These are phyloP conservation scores for Tanacetum coccineum DNA, from an alignment of 129 eudicot genomes.

Conservation along the genomic window DNA sequence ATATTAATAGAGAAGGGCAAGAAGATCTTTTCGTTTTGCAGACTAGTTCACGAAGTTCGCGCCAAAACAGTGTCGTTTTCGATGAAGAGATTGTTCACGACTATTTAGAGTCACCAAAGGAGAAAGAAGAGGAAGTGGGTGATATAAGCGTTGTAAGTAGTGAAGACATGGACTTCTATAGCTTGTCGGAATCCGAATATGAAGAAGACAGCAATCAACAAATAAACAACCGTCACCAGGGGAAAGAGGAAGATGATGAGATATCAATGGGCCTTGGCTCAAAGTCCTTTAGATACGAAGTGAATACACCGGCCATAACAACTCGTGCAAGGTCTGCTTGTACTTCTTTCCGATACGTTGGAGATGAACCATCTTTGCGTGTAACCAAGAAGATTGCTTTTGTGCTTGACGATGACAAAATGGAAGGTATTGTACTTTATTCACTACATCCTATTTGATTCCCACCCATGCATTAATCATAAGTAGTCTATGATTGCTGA, in stretches of 20 bases:
- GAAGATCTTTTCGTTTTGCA: conserved; percentile 22
- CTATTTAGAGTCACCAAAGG: neutral
- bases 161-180: conserved; percentile 38
- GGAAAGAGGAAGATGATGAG: conserved; percentile 27
- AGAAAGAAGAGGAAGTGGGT: neutral
- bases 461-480: neutral
- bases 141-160: conserved; percentile 17
- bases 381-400: conserved; percentile 33
- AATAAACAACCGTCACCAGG: neutral
- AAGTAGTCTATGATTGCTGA: neutral
- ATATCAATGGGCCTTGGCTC: conserved; percentile 5
- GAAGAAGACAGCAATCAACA: conserved; percentile 17
- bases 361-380: conserved; percentile 43
- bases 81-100: conserved; percentile 20
- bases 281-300: conserved; percentile 18
- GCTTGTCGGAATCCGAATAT: conserved; percentile 39
- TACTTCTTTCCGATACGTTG: conserved; percentile 36
- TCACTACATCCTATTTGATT: neutral
- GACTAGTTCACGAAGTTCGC: conserved; percentile 28
- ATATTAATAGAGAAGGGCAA: conserved; percentile 30
- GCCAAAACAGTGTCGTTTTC: conserved; percentile 19
- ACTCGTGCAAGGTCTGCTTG: conserved; percentile 35
- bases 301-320: conserved; percentile 31
- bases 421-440: conserved; percentile 34
- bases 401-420: conserved; percentile 31